Base-by-base conservation (phyloP, 2,329 filamentous ascomycete genomes). In the Leptodontidium sp. region DNA sequence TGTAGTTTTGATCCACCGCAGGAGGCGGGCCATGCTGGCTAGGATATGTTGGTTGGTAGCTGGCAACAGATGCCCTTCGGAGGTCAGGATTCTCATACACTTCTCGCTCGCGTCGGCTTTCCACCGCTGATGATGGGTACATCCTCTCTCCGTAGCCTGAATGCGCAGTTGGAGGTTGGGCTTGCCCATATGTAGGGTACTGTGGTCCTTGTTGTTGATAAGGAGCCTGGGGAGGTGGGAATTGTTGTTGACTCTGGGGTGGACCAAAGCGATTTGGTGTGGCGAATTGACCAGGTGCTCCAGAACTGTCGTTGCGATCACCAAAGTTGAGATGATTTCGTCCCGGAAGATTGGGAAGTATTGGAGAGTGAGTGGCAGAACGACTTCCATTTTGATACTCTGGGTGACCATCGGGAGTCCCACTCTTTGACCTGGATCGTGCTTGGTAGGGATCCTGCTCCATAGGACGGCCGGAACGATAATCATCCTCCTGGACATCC, bases 401-500 rank as follows among this genome's bases (percentile, higher is more conserved):
- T 9, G 15, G 38, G 2, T 43, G 52, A 29, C 58, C 55, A 17
- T 68, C 38, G 6, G n/a, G n/a, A 43, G 65, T 69, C 11, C 67
- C 66, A 43, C 68, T 68, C 47, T 66, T 78, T 2, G 63, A 64
- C 32, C 77, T 78, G 4, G 62, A 57, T 21, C 77, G 66, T 78
- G 65, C 62, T 14, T 62, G 76, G 61, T 80, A 81, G 7, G 78
- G 75, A 57, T 80, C 78, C 26, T 68, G 57, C 21, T 64, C 63
- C 12, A 55, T 47, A 15, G 74, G 72, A 43, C 77, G 80, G 49
- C 80, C 78, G 66, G 79, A 77, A 24, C 80, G 78, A 17, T 87
- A 90, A 7, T 88, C 86, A n/a, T 93, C 89, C 26, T 91, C 88
- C 73, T 88, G 67, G 5, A 83, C 82, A 62, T 83, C 84, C 81